Evolutionary conservation across 2,329 filamentous ascomycete genomes (phyloP).

Genomic region (Chaetomium sp.): DNA sequence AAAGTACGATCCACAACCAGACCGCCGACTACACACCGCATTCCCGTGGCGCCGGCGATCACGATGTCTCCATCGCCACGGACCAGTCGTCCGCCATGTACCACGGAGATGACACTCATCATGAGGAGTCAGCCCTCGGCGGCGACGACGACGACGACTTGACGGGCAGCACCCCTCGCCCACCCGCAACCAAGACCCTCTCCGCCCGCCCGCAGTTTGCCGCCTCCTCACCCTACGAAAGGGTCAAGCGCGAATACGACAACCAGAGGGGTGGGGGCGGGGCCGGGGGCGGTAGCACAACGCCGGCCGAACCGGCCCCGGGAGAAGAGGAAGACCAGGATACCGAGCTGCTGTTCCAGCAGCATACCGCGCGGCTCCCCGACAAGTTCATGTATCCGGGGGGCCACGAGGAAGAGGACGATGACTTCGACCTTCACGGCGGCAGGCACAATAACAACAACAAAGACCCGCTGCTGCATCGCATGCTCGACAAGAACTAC

Average conservation of each 20-base stretch:
- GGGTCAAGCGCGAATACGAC: conserved; percentile 66
- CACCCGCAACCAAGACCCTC: conserved; percentile 53
- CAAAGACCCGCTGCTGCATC: conserved; percentile 82
- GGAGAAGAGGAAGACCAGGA: conserved; percentile 40
- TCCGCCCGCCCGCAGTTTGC: conserved; percentile 56
- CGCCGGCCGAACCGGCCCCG: conserved; percentile 35
- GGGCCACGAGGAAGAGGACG: conserved; percentile 34
- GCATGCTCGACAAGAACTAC: conserved; percentile 93
- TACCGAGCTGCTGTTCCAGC: conserved; percentile 53
- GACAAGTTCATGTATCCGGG: conserved; percentile 64
- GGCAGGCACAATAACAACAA: conserved; percentile 38
- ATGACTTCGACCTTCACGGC: conserved; percentile 33
- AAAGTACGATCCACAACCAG: conserved; percentile 59
- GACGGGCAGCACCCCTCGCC: conserved; percentile 68
- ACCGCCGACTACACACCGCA: conserved; percentile 45
- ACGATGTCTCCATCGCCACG: conserved; percentile 49
- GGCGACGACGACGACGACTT: conserved; percentile 62
- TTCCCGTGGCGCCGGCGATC: conserved; percentile 36
- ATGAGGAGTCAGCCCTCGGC: conserved; percentile 69
- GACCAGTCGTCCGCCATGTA: conserved; percentile 37
- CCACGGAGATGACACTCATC: conserved; percentile 33
- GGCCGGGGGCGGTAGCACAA: conserved; percentile 41
- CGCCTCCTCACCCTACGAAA: conserved; percentile 76
- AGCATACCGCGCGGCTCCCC: conserved; percentile 58
- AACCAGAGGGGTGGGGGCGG: conserved; percentile 43